A percentile compares a stretch with the other conserved stretches of the same genome.
These are phyloP conservation scores for Draba incana DNA, from an alignment of 345 rosid genomes.

Conservation along the genomic window DNA sequence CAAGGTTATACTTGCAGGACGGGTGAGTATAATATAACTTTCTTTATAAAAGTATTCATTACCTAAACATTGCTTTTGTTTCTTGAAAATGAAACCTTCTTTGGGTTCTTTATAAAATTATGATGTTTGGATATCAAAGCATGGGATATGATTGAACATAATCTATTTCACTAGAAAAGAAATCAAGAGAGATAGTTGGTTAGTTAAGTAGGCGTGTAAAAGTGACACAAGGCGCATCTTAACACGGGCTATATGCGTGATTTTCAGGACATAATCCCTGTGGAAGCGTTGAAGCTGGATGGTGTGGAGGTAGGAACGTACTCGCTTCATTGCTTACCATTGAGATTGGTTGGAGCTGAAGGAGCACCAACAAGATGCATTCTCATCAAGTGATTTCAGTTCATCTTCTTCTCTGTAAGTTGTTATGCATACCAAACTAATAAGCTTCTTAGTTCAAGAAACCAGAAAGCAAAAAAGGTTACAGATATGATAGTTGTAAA, in stretches of 20 bases:
- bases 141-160: constrained; percentile 9
- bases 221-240: neutral
- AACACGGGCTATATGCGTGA: neutral
- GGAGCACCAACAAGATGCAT: constrained; percentile 77
- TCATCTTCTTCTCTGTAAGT: constrained; percentile 6
- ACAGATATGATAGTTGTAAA: constrained; percentile 8
- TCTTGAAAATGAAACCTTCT: too few relatives aligned
- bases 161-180: constrained; percentile 9
- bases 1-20: constrained; percentile 41
- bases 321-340: constrained; percentile 70
- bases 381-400: constrained; percentile 56
- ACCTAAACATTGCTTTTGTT: neutral
- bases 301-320: constrained; percentile 61
- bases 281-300: constrained; percentile 72
- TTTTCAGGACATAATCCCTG: constrained; percentile 61
- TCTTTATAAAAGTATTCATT: neutral
- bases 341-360: constrained; percentile 68
- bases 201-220: constrained; percentile 3
- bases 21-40: constrained; percentile 29
- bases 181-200: constrained; percentile 16
- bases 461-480: constrained; percentile 1
- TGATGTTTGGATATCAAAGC: constrained; percentile 13
- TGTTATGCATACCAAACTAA: too few relatives aligned
- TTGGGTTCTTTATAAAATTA: neutral
- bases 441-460: constrained; percentile 14